Base-by-base conservation (phyloP, 345 rosid genomes). In the Heritiera fomes region DNA sequence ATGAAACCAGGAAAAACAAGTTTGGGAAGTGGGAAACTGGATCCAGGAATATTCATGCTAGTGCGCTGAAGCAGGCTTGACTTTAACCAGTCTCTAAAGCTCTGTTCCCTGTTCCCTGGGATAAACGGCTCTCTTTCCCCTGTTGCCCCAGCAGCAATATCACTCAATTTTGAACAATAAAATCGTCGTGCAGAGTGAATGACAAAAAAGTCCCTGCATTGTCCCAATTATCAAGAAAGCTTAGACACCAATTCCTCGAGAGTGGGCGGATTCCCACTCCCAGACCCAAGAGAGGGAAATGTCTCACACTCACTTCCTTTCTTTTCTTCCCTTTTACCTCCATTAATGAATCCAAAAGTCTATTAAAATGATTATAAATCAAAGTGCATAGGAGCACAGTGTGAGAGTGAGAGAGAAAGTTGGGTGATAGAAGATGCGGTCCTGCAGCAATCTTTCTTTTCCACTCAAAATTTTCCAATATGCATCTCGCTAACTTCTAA, bases 261-360 rank as follows among this genome's bases (percentile, higher is more conserved):
- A 55, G 13, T 7, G 46, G 20, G 69, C 69, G 69, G 69, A 64
- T 64, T 34, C 69, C 69, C 69, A 64, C 38, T 34, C 69, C 69
- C 69, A 64, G n/a, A 32, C n/a, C n/a, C 30, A 62, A 17, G 32
- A 17, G 10, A 53, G 46, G 18, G 41, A 34, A 14, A 70, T 49
- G n/a, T 56, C 32, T 23, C 34, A 23, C 17, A 20, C 43, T 18
- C 52, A 40, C 64, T 38, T 53, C 17, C 75, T 23, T 66, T 41
- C 50, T 66, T 41, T 38, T 41, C 3, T 38, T 34, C 60, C 10
- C 17, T 64, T 63, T 64, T 64, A 17, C 13, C 15, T 47, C 78
- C 71, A 47, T 75, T 4, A 8, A 50, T 46, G 62, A 64, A 52
- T 23, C 63, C 73, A 65, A 76, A 76, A 76, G 79, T 76, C 73